Base-by-base conservation (phyloP, 352 stramenopile species). In the Phytophthora pinifolia region DNA sequence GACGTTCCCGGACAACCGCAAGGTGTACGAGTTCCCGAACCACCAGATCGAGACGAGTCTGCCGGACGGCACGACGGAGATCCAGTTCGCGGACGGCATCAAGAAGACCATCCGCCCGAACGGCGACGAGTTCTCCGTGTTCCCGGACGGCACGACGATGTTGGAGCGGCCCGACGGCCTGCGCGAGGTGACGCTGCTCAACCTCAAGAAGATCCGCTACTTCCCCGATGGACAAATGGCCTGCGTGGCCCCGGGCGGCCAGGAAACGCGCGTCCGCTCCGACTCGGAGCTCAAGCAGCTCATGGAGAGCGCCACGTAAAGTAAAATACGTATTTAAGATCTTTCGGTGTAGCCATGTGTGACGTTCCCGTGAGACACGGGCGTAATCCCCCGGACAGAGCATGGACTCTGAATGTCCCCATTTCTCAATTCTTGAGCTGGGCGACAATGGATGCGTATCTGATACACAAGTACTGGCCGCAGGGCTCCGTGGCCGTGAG, bases 21-120 rank as follows among this genome's bases (percentile, higher is more conserved):
- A 98, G 49, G 81, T 98, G 13, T 98, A 98, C 66, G 92, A 99
- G 67, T 99, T 99, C 58, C 81, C 96, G 1, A 98, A 97, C 59
- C 74, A 95, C 29, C 93, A 98, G 69, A 72, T 97, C 15, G 97
- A 99, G 72, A 93, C 89, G 38, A 97, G 97, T 51, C 86, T 90
- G 44, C 68, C 87, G 0, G 84, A 98, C 70, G 97, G 97, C 33
- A 79, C 65, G 2, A 98, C 97, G 34, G 93, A 98, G 51, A 97
- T 99, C 32, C 68, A 81, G 27, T 99, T 98, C 54, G 78, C 94
- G 4, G 94, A 99, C 65, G 92, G 92, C 17, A 98, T 96, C 29
- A 92, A 85, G 31, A 98, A 97, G 64, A 86, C 73, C 17, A 92
- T 94, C 20, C 67, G 67, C 2, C 55, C 72, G 2, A 85, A 88